phyloP scores from a whole-genome alignment of 163 green algal species.

The Volvox carteri region DNA sequence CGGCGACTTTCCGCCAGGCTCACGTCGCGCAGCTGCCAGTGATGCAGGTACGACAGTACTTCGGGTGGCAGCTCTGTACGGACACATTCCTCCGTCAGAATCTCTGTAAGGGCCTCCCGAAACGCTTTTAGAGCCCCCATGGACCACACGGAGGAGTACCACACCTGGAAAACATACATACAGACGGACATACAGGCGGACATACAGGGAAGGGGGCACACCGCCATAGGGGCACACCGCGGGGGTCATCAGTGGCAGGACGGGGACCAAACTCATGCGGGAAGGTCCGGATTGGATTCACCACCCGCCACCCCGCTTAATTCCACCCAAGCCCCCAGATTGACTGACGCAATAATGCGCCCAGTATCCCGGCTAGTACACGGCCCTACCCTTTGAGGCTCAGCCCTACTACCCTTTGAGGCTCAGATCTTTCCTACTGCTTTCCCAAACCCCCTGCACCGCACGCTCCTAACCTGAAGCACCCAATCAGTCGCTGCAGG shows the following conservation, averaged over 20 bases:
- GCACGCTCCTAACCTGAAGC: conserved; percentile 43
- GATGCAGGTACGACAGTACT: conserved; percentile 31
- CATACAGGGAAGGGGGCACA: neutral
- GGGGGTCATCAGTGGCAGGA: no score
- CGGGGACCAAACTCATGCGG: no score
- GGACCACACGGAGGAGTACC: conserved; percentile 56
- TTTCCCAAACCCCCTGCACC: neutral
- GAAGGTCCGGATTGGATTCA: no score
- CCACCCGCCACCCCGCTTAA: no score
- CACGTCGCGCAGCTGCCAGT: conserved; percentile 57
- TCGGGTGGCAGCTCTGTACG: neutral
- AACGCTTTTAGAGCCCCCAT: conserved; percentile 29
- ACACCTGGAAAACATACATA: conserved; percentile 47
- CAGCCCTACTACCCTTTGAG: no score
- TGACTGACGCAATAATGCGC: no score
- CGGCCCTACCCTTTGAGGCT: no score
- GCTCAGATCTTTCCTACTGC: no score
- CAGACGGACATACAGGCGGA: neutral
- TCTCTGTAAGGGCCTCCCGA: neutral
- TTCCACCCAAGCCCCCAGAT: no score
- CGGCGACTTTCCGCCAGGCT: conserved; percentile 25
- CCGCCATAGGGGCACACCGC: no score
- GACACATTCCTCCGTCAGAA: neutral
- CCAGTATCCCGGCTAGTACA: no score
- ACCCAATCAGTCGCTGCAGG: conserved; percentile 25